phyloP scores from a whole-genome alignment of 805 yeast genomes.

The Starmera quercuum region DNA sequence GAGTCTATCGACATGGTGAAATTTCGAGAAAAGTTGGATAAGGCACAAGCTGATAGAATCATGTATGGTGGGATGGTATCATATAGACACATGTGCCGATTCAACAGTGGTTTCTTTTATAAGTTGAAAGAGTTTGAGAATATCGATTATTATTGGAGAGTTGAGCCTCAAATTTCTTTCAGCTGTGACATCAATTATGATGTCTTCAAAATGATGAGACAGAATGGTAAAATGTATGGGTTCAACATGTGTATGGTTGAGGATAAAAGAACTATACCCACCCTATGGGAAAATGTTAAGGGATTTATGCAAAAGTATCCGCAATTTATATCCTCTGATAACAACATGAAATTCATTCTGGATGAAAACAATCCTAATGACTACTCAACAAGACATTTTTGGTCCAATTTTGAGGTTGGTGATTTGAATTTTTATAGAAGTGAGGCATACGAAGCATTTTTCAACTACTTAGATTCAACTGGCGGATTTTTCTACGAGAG shows the following conservation, averaged over 20 bases:
- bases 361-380: conserved; percentile 42
- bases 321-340: conserved; percentile 40
- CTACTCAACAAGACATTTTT: conserved; percentile 54
- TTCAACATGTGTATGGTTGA: conserved; percentile 45
- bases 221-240: conserved; percentile 39
- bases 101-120: conserved; percentile 59
- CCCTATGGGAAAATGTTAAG: conserved; percentile 42
- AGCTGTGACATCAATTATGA: conserved; percentile 52
- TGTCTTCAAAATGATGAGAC: conserved; percentile 37
- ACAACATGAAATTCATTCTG: conserved; percentile 50
- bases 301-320: conserved; percentile 38
- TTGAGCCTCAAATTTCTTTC: conserved; percentile 51
- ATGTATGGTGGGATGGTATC: conserved; percentile 41
- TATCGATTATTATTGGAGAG: conserved; percentile 53
- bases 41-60: conserved; percentile 16
- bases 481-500: conserved; percentile 54
- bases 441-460: conserved; percentile 35
- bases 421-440: conserved; percentile 43
- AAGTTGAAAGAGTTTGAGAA: conserved; percentile 34
- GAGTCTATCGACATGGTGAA: conserved; percentile 27
- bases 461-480: conserved; percentile 35
- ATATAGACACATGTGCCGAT: conserved; percentile 65
- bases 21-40: conserved; percentile 20
- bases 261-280: conserved; percentile 42
- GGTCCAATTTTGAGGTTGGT: conserved; percentile 58